Base-by-base conservation (phyloP, 306 rosid species). In the Luffa acutangula region DNA sequence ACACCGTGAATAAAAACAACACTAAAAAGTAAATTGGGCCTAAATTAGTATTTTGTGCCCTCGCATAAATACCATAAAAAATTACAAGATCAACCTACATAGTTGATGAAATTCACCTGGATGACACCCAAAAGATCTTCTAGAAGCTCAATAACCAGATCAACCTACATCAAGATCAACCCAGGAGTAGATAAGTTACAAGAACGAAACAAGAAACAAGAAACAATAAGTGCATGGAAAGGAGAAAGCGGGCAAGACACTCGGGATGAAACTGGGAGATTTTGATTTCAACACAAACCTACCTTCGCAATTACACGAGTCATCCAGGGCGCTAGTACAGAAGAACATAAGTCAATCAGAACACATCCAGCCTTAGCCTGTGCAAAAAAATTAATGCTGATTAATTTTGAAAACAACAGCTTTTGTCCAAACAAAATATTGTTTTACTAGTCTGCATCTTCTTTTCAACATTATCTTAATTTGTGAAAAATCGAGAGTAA, bases 361-460 rank as follows among this genome's bases (percentile, higher is more conserved):
- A 94, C 85, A 83, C 96, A 90, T 43, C 97, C 97, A 80, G 97
- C 93, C 91, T 94, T 94, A 56, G 93, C 97, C 98, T 94, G 82
- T 53, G 71, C 73, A 78, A 82, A 42, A 69, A 67, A 54, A 58
- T 53, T 37, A 69, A 86, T 33, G 62, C 20, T 37, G 49, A 78
- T 72, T 82, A 83, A 25, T 25, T 14, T n/a, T 53, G 49, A 76
- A 18, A 37, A 5, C 37, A 37, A n/a, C 56, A 53, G 21, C 57
- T 10, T 46, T 72, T 46, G n/a, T 46, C 10, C 17, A 72, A 72
- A 70, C 9, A 70, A 70, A 70, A 43, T 43, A 45, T 45, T 42
- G 39, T 0, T 46, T 14, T 46, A 21, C 18, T 46, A 71, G 21
- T n/a, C 52, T 20, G 17, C 31, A 20, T 70, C 33, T 45, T 45